Evolutionary conservation across 1,284 basidiomycete genomes (phyloP), one percentile per base, ranked within the genome.

Genomic region (Kalmanozyma brasiliensis): DNA sequence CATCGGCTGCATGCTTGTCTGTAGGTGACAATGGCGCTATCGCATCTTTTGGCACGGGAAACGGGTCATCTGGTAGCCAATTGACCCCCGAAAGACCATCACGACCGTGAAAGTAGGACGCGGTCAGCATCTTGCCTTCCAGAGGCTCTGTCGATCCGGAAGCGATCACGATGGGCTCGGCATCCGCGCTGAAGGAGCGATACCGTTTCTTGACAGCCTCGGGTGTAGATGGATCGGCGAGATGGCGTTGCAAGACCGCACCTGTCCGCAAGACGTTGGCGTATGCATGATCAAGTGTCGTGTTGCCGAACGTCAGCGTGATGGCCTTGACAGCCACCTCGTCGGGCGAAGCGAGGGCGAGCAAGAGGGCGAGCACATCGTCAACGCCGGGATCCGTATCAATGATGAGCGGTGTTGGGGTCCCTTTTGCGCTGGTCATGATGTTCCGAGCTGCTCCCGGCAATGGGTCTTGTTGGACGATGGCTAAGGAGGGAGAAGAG

Each of bases 101-200:
- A 26, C 77, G 71, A n/a, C 79, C 76, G 44, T 81, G 79, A 43
- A 60, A 98, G 81, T 94, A 96, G 65, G 90, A 87, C 11, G 95
- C 94, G 52, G 87, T 89, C 73, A 92, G 89, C 30, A 88, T 82
- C 23, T 88, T 87, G 4, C 94, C 94, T 45, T 88, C 86, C 2
- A 96, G 84, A 4, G 95, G 95, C 45, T 68, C 46, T 1, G 63
- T 64, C 1, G 75, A 59, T n/a, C 75, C 73, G 1, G 55, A 45
- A 34, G 66, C 75, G 0, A 77, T 55, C 0, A 69, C 35, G n/a
- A 77, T 61, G 3, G 66, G 60, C 8, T 60, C 49, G 2, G 55
- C 66, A 32, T 52, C 41, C 10, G 51, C 40, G 4, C 20, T 22
- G 14, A 70, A 72, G 20, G 55, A 47, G 48, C 41, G 49, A 24